Evolutionary conservation across 1,139 yeast genomes (phyloP).

Genomic region (Yamadazyma triangularis): DNA sequence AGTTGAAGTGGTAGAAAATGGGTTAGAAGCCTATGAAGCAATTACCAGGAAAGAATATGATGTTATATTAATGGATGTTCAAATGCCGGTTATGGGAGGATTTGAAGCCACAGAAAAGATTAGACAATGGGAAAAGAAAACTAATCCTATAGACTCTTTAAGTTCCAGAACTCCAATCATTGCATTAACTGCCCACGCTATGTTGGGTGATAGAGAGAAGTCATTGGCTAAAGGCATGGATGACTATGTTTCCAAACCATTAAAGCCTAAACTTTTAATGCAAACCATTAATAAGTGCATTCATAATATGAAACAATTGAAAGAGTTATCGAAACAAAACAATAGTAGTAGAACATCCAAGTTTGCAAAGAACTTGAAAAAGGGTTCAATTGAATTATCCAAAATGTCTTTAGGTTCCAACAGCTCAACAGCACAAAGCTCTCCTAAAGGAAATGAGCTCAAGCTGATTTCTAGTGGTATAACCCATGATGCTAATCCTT

Average conservation of each 20-base stretch:
- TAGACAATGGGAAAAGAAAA: slow-evolving; percentile 81
- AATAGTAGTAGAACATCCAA: slow-evolving; percentile 43
- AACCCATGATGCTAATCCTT: slow-evolving; percentile 3
- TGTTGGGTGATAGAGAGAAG: slow-evolving; percentile 85
- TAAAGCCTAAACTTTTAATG: slow-evolving; percentile 75
- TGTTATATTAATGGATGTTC: slow-evolving; percentile 88
- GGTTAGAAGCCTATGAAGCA: slow-evolving; percentile 77
- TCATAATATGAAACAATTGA: slow-evolving; percentile 58
- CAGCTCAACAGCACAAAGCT: slow-evolving; percentile 9
- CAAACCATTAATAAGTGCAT: slow-evolving; percentile 84
- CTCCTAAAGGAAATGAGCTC: slow-evolving; percentile 9
- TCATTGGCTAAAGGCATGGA: slow-evolving; percentile 89
- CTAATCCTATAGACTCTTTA: slow-evolving; percentile 65
- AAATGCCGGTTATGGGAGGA: slow-evolving; percentile 95
- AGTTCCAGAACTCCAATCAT: slow-evolving; percentile 75
- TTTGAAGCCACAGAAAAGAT: slow-evolving; percentile 85
- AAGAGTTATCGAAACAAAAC: slow-evolving; percentile 50
- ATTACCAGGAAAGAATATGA: slow-evolving; percentile 64
- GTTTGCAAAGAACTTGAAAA: slow-evolving; percentile 45
- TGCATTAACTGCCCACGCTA: slow-evolving; percentile 88
- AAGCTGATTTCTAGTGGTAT: slow-evolving; percentile 4
- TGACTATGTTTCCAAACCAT: slow-evolving; percentile 81
- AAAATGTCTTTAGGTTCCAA: slow-evolving; percentile 3
- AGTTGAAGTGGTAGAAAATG: slow-evolving; percentile 82
- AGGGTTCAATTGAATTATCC: slow-evolving; percentile 24